Evolutionary conservation across 2,329 filamentous ascomycete species (phyloP), one percentile per base, ranked within the genome.

Genomic region (Geoglossum cookeanum): DNA sequence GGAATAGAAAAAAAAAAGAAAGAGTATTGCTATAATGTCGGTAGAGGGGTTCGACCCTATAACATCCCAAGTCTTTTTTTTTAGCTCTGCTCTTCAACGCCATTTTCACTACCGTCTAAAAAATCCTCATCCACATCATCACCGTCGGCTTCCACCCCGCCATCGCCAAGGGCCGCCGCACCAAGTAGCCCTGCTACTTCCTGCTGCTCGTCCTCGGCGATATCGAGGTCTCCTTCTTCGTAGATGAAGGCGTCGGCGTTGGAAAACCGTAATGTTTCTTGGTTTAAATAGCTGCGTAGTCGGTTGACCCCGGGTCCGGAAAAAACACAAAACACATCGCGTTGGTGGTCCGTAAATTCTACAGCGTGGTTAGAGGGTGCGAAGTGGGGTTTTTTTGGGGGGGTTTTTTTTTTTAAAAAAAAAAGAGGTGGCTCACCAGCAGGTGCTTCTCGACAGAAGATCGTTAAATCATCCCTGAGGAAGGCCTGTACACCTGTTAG

Each of bases 271-370:
- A 63, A 58, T 32, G 62, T 59, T 44, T 70, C 67, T 9, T 71
- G 69, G 62, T 89, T 94, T 44, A 98, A 76, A 66, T 89, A 86
- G 32, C 83, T 78, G 47, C 91, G 84, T 30, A 98, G 79, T 45
- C 80, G 79, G 47, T 75, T 74, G 1, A 98, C 91, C 57, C 90
- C 90, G 30, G 80, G 78, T 4, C 92, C 91, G 1, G 90, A 96
- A 69, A 98, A 98, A 57, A 98, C 92, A 66, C 92, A 98, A 68
- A 98, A 98, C 6, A 97, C 88, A 56, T 91, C 84, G 61, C 92
- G 82, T 68, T 98, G 92, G 66, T 96, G 89, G 52, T 91, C 85
- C 17, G 90, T 97, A 68, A 98, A 98, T 69, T 97, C 92, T 82
- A 58, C 8, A 39, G 22, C 44, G 37, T 33, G 29, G 51, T 44